These are phyloP conservation scores for Nyssa sinensis DNA, from an alignment of 148 eudicot genomes.

Conservation along the genomic window DNA sequence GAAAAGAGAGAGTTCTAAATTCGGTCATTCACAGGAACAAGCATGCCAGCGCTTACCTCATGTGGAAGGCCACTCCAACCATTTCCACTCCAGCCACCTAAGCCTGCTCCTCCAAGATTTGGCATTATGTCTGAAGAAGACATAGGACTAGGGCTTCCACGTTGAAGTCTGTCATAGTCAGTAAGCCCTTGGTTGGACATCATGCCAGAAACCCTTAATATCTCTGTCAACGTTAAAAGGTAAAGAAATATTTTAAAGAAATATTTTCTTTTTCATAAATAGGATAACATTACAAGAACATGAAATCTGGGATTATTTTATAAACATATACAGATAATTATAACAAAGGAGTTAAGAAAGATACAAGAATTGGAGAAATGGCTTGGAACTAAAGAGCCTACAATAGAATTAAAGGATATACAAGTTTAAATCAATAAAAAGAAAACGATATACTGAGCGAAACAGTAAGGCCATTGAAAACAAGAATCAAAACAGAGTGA, in stretches of 20 bases:
- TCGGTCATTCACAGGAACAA: neutral
- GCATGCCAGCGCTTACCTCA: conserved; percentile 24
- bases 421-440: neutral
- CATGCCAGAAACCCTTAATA: conserved; percentile 36
- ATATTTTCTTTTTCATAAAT: neutral
- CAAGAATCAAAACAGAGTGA: neutral
- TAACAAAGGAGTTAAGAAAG: neutral
- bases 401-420: neutral
- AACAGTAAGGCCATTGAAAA: neutral
- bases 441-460: neutral
- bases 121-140: conserved; percentile 31
- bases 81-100: conserved; percentile 36
- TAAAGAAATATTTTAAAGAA: neutral
- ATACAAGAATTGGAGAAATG: neutral
- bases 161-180: conserved; percentile 40
- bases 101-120: conserved; percentile 32
- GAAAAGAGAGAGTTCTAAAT: neutral
- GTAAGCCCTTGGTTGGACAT: conserved; percentile 34
- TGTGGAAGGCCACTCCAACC: conserved; percentile 36
- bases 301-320: neutral
- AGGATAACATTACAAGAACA: neutral
- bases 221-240: conserved; percentile 32
- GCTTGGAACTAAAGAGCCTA: conserved; percentile 2
- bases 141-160: conserved; percentile 49
- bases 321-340: neutral